Percentiles rank a stretch among this genome's conserved stretches.
These are phyloP conservation scores for Cytospora mali DNA, from an alignment of 2,329 filamentous ascomycete genomes.

Conservation along the genomic window DNA sequence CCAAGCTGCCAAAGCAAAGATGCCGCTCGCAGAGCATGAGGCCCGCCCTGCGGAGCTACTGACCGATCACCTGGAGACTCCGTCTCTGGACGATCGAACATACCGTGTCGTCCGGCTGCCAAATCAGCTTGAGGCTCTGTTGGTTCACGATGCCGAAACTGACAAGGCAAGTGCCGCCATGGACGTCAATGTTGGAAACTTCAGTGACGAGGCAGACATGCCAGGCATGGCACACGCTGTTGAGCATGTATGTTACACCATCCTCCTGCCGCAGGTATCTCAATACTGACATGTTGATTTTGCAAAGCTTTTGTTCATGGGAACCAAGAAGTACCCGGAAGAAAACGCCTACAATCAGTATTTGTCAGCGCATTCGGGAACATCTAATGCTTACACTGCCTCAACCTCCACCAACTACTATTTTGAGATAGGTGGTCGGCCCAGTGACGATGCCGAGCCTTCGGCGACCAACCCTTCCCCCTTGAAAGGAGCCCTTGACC, in stretches of 20 bases:
- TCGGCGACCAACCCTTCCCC: slow-evolving; percentile 60
- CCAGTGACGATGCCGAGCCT: slow-evolving; percentile 61
- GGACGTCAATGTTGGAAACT: slow-evolving; percentile 94
- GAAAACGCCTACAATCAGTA: slow-evolving; percentile 97
- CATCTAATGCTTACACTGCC: slow-evolving; percentile 93
- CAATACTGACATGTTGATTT: slow-evolving; percentile 11
- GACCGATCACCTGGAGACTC: slow-evolving; percentile 77
- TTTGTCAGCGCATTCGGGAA: slow-evolving; percentile 84
- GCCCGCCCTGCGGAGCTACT: slow-evolving; percentile 46
- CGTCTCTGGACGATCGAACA: slow-evolving; percentile 79
- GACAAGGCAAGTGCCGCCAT: slow-evolving; percentile 96
- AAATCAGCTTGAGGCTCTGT: slow-evolving; percentile 86
- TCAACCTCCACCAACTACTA: slow-evolving; percentile 96
- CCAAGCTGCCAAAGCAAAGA: slow-evolving; percentile 33
- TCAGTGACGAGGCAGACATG: slow-evolving; percentile 88
- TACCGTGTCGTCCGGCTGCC: slow-evolving; percentile 85
- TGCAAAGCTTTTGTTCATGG: slow-evolving; percentile 84
- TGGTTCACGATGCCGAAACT: slow-evolving; percentile 92
- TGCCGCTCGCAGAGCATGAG: slow-evolving; percentile 37
- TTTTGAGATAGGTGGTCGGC: slow-evolving; percentile 88
- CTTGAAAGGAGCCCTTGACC: slow-evolving; percentile 80
- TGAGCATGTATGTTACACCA: slow-evolving; percentile 66
- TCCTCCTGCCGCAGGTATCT: neutral
- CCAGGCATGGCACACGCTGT: slow-evolving; percentile 95
- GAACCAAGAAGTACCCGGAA: slow-evolving; percentile 93